Evolutionary conservation across 148 eudicot species (phyloP).

Genomic region (Rheum nobile): DNA sequence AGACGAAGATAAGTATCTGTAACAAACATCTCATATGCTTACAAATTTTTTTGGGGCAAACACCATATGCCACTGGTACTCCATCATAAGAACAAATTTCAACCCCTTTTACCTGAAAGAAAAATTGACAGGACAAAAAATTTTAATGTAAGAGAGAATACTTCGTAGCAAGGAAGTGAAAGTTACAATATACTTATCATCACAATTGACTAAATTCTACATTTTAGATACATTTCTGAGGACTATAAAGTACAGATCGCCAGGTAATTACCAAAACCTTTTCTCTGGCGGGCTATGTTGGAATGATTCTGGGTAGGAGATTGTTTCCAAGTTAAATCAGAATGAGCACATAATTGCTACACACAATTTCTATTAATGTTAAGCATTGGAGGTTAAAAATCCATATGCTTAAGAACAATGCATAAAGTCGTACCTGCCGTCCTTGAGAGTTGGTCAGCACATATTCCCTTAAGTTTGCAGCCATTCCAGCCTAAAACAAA

Average conservation of each 20-base stretch:
- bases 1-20: not conserved
- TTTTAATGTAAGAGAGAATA: not conserved
- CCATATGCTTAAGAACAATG: not conserved
- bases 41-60: constrained; percentile 71
- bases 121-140: not conserved
- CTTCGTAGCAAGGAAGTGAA: not conserved
- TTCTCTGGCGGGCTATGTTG: not conserved
- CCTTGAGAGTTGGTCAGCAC: constrained; percentile 66
- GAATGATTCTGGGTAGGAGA: not conserved
- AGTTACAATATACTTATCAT: not conserved
- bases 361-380: not conserved
- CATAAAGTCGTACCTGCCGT: constrained; percentile 40
- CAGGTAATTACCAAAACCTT: not conserved
- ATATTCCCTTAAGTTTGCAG: constrained; percentile 81
- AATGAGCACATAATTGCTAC: too few species aligned
- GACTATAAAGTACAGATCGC: not conserved
- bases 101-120: constrained; percentile 77
- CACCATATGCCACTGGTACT: constrained; percentile 71
- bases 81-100: constrained; percentile 57
- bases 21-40: constrained; percentile 18
- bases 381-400: not conserved
- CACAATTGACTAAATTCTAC: not conserved
- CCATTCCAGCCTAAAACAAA: constrained; percentile 69
- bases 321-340: not conserved
- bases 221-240: not conserved